Evolutionary conservation across 1,284 basidiomycete genomes (phyloP).

Genomic region (Ustilago xerochloae): DNA sequence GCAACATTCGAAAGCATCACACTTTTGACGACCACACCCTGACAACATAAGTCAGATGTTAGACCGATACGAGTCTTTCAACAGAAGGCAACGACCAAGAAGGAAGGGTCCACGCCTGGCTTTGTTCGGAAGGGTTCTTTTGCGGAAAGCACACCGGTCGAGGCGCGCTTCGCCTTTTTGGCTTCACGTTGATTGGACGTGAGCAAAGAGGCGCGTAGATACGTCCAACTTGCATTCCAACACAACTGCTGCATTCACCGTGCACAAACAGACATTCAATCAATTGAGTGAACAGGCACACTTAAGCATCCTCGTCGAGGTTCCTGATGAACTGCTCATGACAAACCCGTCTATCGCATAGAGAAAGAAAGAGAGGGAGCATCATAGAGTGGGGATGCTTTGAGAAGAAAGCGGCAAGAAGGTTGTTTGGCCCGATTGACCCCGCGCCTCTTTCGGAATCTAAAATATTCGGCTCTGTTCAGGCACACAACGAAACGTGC

Average conservation of each 20-base stretch:
- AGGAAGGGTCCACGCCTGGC: background rate
- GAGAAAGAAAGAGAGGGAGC: no score
- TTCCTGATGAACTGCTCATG: no score
- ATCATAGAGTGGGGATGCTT: no score
- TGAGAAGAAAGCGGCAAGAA: background rate
- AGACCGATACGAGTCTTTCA: no score
- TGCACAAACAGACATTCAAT: background rate
- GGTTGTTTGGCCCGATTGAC: background rate
- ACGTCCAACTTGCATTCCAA: background rate
- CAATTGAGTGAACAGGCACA: background rate
- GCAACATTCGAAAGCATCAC: no score
- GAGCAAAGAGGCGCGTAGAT: conserved; percentile 7
- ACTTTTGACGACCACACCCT: no score
- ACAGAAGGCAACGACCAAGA: no score
- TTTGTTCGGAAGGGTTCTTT: conserved; percentile 8
- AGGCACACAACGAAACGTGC: conserved; percentile 6
- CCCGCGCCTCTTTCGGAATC: background rate
- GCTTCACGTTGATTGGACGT: conserved; percentile 24
- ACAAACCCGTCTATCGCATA: no score
- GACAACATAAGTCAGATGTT: no score
- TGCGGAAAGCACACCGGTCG: background rate
- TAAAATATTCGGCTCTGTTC: no score
- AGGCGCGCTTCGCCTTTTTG: background rate
- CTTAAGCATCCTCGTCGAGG: no score
- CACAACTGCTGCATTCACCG: background rate